These are phyloP conservation scores for Gastrolobium bilobum DNA, from an alignment of 306 rosid genomes.

Conservation along the genomic window DNA sequence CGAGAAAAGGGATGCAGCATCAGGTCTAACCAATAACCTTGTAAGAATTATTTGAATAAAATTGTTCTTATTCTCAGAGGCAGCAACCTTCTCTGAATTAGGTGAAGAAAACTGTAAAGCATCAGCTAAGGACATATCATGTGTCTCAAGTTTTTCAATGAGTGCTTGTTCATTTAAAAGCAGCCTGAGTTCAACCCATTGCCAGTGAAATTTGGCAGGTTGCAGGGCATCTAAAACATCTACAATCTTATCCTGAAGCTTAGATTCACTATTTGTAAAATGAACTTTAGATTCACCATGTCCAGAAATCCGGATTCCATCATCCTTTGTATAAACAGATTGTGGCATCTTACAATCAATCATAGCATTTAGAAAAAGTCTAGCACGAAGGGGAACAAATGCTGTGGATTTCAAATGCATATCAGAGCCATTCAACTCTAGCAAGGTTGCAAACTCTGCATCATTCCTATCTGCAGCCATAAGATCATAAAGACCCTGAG, in stretches of 20 bases:
- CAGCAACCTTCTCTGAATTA: constrained; percentile 76
- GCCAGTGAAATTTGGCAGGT: constrained; percentile 99
- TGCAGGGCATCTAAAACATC: constrained; percentile 84
- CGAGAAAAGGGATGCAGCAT: constrained; percentile 92
- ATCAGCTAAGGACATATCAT: constrained; percentile 68
- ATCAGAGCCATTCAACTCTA: constrained; percentile 82
- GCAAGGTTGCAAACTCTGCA: constrained; percentile 81
- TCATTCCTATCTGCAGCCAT: constrained; percentile 81
- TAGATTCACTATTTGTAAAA: constrained; percentile 62
- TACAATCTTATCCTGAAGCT: constrained; percentile 84
- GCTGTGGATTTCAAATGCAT: constrained; percentile 74
- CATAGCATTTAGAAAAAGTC: constrained; percentile 86
- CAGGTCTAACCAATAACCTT: constrained; percentile 93
- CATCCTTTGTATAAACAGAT: constrained; percentile 56
- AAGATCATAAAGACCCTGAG: constrained; percentile 82
- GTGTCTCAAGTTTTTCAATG: constrained; percentile 73
- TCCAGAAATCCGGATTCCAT: constrained; percentile 67
- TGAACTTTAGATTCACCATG: constrained; percentile 68
- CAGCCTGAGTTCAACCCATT: constrained; percentile 96
- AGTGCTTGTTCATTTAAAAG: constrained; percentile 93
- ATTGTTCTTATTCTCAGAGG: constrained; percentile 89
- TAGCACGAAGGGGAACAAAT: constrained; percentile 90
- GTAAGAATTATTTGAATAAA: constrained; percentile 85
- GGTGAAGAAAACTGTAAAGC: constrained; percentile 85
- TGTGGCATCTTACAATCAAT: constrained; percentile 88